Conservation (phyloP, 2,329 filamentous ascomycete species). For the Ilyonectria destructans region DNA sequence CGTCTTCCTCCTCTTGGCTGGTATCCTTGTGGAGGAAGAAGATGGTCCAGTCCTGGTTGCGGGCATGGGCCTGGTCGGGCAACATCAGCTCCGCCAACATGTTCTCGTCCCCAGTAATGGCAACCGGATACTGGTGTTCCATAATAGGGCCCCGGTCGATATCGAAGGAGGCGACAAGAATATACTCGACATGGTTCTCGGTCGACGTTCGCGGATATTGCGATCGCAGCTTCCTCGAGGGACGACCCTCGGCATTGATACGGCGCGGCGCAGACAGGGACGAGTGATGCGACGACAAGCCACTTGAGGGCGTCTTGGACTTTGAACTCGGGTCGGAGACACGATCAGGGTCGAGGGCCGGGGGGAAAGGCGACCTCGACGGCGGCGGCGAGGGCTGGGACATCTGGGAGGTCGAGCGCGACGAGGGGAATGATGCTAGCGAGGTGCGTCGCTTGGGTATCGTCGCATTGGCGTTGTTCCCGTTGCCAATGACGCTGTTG, state of each 20-base stretch:
- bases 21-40: constrained; percentile 99
- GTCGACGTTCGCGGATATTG: constrained; percentile 82
- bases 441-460: constrained; percentile 65
- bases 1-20: constrained; percentile 85
- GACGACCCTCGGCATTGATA: constrained; percentile 67
- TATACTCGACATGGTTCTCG: constrained; percentile 99
- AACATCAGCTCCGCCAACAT: constrained; percentile 99
- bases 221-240: constrained; percentile 74
- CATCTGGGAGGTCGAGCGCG: constrained; percentile 72
- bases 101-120: constrained; percentile 96
- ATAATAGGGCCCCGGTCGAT: constrained; percentile 97
- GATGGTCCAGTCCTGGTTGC: constrained; percentile 98
- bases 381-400: constrained; percentile 69
- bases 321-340: constrained; percentile 73
- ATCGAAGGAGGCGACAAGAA: constrained; percentile 96
- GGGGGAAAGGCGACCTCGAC: constrained; percentile 70
- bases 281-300: constrained; percentile 75
- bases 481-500: constrained; percentile 57
- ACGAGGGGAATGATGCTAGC: constrained; percentile 76
- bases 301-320: constrained; percentile 73
- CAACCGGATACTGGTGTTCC: constrained; percentile 97
- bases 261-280: constrained; percentile 69
- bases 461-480: constrained; percentile 53
- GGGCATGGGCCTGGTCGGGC: constrained; percentile 94
- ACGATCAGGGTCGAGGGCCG: constrained; percentile 66